Conservation (phyloP, 441 rosid genomes). For the Croton laevigatus region DNA sequence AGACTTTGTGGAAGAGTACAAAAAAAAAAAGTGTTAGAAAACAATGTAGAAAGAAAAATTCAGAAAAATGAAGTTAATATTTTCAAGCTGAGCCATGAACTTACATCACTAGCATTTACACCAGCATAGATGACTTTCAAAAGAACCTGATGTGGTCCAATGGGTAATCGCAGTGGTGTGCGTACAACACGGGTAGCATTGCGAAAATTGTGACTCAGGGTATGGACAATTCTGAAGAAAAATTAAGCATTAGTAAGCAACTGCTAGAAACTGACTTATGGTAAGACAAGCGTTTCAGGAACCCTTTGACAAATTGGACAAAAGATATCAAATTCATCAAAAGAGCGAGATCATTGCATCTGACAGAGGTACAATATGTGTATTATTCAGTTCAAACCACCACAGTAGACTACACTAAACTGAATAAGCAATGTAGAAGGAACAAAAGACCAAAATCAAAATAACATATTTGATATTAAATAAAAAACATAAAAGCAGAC, state of each 20-base stretch:
- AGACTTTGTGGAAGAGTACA: conserved; percentile 1
- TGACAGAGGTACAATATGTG: not conserved
- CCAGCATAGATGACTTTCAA: conserved; percentile 89
- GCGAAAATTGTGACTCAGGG: conserved; percentile 85
- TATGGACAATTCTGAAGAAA: conserved; percentile 77
- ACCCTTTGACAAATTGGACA: not conserved
- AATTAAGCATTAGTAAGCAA: conserved; percentile 25
- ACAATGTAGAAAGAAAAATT: not conserved
- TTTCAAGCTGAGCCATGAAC: conserved; percentile 33
- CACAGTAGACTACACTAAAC: not conserved
- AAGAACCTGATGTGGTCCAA: conserved; percentile 70
- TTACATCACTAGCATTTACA: conserved; percentile 99
- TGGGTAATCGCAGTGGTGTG: conserved; percentile 51
- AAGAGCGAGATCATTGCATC: conserved; percentile 8
- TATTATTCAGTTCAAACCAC: not conserved
- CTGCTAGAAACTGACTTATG: conserved; percentile 1
- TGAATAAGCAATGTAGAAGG: too few relatives aligned
- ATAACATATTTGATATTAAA: too few relatives aligned
- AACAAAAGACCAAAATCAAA: too few relatives aligned
- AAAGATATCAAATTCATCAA: not conserved
- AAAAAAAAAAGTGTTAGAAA: too few relatives aligned
- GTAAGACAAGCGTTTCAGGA: not conserved
- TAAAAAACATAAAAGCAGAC: too few relatives aligned
- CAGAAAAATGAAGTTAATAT: conserved; percentile 8
- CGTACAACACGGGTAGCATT: conserved; percentile 67